These are phyloP conservation scores for Aspergillus asperescens DNA, from an alignment of 495 filamentous ascomycete species.

Conservation along the genomic window DNA sequence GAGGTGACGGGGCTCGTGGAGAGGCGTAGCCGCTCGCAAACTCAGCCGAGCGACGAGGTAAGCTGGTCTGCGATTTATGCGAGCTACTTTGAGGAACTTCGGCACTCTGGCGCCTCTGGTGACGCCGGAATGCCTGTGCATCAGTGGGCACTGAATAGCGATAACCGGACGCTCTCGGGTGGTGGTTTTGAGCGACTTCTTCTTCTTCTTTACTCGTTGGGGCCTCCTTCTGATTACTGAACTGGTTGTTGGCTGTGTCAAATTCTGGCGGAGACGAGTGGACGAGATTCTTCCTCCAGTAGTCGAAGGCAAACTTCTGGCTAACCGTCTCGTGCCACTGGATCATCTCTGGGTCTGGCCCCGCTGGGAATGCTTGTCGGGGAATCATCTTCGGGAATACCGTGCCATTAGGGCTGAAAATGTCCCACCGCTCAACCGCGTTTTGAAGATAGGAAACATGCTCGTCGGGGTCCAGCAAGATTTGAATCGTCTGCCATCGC, in stretches of 20 bases:
- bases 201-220: constrained; percentile 20
- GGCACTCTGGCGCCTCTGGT: constrained; percentile 24
- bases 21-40: constrained; percentile 20
- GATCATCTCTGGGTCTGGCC: constrained; percentile 71
- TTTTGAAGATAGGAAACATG: constrained; percentile 80
- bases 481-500: constrained; percentile 89
- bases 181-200: constrained; percentile 18
- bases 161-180: constrained; percentile 16
- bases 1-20: constrained; percentile 32
- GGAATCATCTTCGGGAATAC: constrained; percentile 79
- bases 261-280: constrained; percentile 32
- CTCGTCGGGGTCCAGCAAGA: constrained; percentile 80
- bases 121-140: constrained; percentile 14
- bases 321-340: constrained; percentile 74
- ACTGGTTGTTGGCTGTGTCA: constrained; percentile 29
- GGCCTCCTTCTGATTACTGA: constrained; percentile 24
- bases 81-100: constrained; percentile 22
- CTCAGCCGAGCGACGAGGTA: constrained; percentile 15
- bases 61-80: constrained; percentile 22
- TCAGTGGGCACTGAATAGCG: constrained; percentile 19
- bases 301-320: constrained; percentile 39
- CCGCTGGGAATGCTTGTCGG: constrained; percentile 63
- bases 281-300: constrained; percentile 30
- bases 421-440: constrained; percentile 69
- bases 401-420: constrained; percentile 67